These are phyloP conservation scores for Botrytis fragariae DNA, from an alignment of 2,329 filamentous ascomycete species.

Conservation along the genomic window DNA sequence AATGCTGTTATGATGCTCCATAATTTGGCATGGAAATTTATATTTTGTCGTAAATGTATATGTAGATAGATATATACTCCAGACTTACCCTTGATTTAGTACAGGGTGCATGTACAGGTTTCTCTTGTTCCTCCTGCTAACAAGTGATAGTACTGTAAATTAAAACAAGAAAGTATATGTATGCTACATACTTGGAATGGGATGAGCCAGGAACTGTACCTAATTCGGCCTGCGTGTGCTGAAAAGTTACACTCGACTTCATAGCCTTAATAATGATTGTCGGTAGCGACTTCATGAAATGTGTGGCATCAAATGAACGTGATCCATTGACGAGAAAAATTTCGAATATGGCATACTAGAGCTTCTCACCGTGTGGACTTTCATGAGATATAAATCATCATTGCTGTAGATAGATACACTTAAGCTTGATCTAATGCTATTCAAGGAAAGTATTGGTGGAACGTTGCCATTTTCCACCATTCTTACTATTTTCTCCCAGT, in stretches of 20 bases:
- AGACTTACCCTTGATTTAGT: neutral
- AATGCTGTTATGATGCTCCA: neutral
- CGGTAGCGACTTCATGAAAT: neutral
- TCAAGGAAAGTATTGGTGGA: too few species aligned
- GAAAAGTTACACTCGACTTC: neutral
- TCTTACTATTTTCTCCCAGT: neutral
- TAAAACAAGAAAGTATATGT: neutral
- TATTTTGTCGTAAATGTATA: neutral
- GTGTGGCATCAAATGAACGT: neutral
- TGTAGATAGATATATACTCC: neutral
- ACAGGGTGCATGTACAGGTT: neutral
- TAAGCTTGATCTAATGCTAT: neutral
- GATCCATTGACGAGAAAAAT: neutral
- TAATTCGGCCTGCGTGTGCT: neutral
- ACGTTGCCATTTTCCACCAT: neutral
- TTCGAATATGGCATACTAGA: neutral
- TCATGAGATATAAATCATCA: neutral
- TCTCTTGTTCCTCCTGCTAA: neutral
- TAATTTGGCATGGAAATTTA: neutral
- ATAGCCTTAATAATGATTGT: neutral
- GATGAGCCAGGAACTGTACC: neutral
- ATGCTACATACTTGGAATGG: neutral
- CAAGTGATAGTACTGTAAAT: neutral
- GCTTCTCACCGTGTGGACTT: neutral
- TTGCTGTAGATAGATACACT: neutral